Conservation (phyloP, 2,329 filamentous ascomycete genomes). For the Spiromastix sp. region DNA sequence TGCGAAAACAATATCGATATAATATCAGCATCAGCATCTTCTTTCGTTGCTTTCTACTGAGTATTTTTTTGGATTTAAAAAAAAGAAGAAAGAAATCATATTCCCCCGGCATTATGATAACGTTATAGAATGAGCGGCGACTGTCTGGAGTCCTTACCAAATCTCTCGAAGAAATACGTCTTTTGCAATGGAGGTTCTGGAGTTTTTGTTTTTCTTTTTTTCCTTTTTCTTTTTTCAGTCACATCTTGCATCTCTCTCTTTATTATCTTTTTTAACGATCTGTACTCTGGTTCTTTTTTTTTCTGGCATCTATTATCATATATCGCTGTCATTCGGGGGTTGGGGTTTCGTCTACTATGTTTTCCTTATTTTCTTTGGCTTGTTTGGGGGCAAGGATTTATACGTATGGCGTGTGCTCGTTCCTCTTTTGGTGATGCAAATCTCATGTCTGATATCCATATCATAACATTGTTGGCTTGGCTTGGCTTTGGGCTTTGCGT, state of each 20-base stretch:
- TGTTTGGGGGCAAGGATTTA: too few relatives aligned
- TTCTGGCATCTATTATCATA: constrained; percentile 4
- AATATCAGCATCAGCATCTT: constrained; percentile 1
- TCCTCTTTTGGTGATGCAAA: constrained; percentile 6
- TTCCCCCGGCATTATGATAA: too few relatives aligned
- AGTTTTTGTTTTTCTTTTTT: constrained; percentile 7
- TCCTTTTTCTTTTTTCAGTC: constrained; percentile 1
- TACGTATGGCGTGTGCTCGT: too few relatives aligned
- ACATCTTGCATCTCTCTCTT: too few relatives aligned
- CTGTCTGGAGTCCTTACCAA: constrained; percentile 1
- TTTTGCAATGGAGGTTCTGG: constrained; percentile 7
- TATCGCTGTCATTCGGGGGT: too few relatives aligned
- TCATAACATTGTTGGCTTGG: constrained; percentile 9
- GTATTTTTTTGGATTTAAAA: constrained; percentile 1
- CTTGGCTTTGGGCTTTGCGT: constrained; percentile 6
- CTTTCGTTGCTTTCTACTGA: not conserved
- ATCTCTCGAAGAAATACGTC: constrained; percentile 1
- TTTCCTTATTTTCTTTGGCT: too few relatives aligned
- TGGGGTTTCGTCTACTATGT: too few relatives aligned
- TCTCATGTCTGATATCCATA: constrained; percentile 10
- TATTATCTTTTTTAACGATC: not conserved
- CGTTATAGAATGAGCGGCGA: constrained; percentile 12
- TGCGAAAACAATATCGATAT: not conserved
- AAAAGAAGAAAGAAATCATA: not conserved
- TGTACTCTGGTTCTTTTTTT: constrained; percentile 3